These are phyloP conservation scores for Scheffersomyces insectosa DNA, from an alignment of 1,139 yeast genomes.

Conservation along the genomic window DNA sequence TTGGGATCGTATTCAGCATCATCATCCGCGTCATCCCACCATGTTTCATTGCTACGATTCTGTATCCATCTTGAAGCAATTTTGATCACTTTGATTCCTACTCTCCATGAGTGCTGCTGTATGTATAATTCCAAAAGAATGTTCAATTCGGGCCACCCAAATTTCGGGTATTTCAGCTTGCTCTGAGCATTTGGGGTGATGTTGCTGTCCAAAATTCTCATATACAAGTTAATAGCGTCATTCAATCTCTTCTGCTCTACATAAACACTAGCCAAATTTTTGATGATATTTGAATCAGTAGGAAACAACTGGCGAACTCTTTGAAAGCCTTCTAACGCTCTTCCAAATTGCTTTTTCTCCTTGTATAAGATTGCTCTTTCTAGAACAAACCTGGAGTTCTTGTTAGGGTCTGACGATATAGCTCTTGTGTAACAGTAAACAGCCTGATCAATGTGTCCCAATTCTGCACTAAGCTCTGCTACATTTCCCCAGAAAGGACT, in stretches of 20 bases:
- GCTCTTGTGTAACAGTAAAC: conserved; percentile 80
- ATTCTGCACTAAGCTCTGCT: conserved; percentile 70
- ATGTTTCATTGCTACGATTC: conserved; percentile 64
- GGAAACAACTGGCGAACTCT: conserved; percentile 64
- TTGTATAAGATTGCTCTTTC: conserved; percentile 68
- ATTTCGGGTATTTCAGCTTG: conserved; percentile 41
- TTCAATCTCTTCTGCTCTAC: conserved; percentile 72
- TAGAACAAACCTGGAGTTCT: conserved; percentile 54
- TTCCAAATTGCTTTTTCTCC: conserved; percentile 60
- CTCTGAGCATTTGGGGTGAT: conserved; percentile 31
- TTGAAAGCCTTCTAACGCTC: conserved; percentile 77
- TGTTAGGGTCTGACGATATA: conserved; percentile 53
- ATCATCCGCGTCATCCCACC: conserved; percentile 78
- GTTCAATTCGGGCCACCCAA: conserved; percentile 89
- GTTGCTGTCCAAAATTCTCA: conserved; percentile 62
- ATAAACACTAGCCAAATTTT: conserved; percentile 76
- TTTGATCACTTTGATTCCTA: conserved; percentile 67
- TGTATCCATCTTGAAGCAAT: conserved; percentile 84
- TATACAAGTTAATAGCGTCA: conserved; percentile 81
- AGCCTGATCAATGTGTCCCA: conserved; percentile 80
- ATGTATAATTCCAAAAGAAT: conserved; percentile 78
- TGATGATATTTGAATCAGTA: conserved; percentile 57
- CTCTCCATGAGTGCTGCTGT: conserved; percentile 61
- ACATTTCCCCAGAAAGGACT: conserved; percentile 82
- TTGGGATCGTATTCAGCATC: conserved; percentile 79